Evolutionary conservation across 257 asterid genomes (phyloP), one percentile per base, ranked within the genome.

Genomic region (Capsicum pubescens): DNA sequence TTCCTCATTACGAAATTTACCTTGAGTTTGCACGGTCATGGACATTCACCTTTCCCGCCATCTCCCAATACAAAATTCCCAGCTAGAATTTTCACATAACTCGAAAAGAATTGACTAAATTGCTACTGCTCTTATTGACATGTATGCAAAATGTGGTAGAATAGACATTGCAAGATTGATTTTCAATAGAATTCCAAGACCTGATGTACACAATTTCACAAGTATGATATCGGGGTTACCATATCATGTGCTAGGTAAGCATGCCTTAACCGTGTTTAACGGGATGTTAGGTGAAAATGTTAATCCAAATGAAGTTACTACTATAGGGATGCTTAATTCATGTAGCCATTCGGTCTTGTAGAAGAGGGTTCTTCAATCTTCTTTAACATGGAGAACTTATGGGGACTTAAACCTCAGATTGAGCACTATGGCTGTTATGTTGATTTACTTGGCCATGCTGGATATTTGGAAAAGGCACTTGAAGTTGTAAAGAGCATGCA

Each of bases 81-180:
- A 72, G 83, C 86, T 70, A 57, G 67, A 57, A 21, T 71, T 44
- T 69, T 66, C 77, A 68, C 74, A 80, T 87, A 80, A 84, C 91
- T 21, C 86, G 84, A 56, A 90, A 85, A 91, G 79, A 85, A 61
- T 86, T 94, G 68, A 83, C 89, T 69, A 86, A 70, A 11, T 89
- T 91, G 42, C 88, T 95, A 94, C 95, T 83, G 94, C 98, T 0
- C 97, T 95, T 10, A 87, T 94, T 36, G 94, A 95, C 84, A 93
- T 94, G 98, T 92, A 94, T 81, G 95, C 99, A 54, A 95, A 95
- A 85, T 95, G 98, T 86, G 99, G 99, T 54, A 89, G 84, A 61
- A 92, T 93, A 83, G 88, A 87, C 13, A 42, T 83, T 83, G 97
- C 99, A 6, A 81, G 80, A 84, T 70, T 76, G 42, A 86, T 91